A percentile compares a stretch with the other conserved stretches of the same genome.
phyloP scores from a whole-genome alignment of 2,329 filamentous ascomycete species.

The Fusarium citri region DNA sequence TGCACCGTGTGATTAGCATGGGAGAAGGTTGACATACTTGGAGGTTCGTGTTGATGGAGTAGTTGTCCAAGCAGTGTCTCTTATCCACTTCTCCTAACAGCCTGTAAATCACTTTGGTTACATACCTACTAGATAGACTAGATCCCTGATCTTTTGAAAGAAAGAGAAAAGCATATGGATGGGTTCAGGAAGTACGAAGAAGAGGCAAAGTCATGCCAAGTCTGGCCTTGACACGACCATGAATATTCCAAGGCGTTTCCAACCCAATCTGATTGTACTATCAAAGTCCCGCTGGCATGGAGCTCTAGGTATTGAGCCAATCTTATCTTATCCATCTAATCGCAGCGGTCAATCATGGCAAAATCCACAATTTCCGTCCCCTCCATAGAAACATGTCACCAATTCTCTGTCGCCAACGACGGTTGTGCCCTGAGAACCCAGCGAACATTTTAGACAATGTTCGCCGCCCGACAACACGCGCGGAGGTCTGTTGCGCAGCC shows the following conservation, averaged over 20 bases:
- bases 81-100: too few relatives aligned
- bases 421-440: not conserved
- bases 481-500: conserved; percentile 25
- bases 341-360: conserved; percentile 37
- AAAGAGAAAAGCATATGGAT: not conserved
- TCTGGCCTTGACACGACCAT: not conserved
- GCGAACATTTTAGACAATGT: conserved; percentile 29
- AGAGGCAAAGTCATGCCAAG: not conserved
- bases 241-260: not conserved
- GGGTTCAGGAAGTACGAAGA: not conserved
- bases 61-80: too few relatives aligned
- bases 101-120: not conserved
- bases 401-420: too few relatives aligned
- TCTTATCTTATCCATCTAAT: conserved; percentile 35
- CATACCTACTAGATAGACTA: too few relatives aligned
- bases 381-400: not conserved
- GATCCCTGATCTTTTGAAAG: not conserved
- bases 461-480: conserved; percentile 31
- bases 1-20: not conserved
- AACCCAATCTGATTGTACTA: not conserved
- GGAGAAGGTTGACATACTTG: not conserved
- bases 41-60: not conserved
- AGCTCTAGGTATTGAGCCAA: not conserved
- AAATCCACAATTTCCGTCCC: conserved; percentile 36
- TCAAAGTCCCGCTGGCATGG: not conserved